Conservation (phyloP, 495 filamentous ascomycete species). For the Durotheca rogersii region DNA sequence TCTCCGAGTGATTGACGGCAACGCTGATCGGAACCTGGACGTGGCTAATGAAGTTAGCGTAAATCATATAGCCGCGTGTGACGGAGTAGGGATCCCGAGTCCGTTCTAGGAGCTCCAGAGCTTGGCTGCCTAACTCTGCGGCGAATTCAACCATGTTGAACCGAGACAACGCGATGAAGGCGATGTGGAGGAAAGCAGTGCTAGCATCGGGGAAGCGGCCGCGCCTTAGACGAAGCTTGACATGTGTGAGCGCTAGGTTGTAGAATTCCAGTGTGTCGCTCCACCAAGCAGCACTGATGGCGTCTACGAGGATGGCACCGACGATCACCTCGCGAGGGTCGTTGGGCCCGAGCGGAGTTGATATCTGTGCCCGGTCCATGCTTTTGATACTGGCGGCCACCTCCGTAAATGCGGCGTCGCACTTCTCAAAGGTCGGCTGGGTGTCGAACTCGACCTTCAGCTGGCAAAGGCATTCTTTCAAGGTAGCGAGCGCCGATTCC, state of each 20-base stretch:
- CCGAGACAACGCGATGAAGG: constrained; percentile 69
- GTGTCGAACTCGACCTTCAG: constrained; percentile 64
- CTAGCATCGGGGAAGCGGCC: constrained; percentile 73
- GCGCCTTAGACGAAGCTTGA: constrained; percentile 64
- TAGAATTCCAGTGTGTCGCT: constrained; percentile 74
- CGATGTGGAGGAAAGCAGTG: constrained; percentile 72
- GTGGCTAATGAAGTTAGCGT: constrained; percentile 73
- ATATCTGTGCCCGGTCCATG: constrained; percentile 57
- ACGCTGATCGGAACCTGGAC: constrained; percentile 62
- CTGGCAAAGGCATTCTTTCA: constrained; percentile 67
- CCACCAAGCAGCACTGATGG: constrained; percentile 82
- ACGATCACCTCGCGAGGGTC: constrained; percentile 62
- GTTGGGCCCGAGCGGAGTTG: constrained; percentile 51
- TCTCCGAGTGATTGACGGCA: constrained; percentile 62
- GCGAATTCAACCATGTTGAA: constrained; percentile 73
- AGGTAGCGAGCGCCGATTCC: constrained; percentile 61
- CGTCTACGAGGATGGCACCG: constrained; percentile 74
- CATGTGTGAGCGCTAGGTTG: constrained; percentile 68
- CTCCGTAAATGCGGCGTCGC: constrained; percentile 67
- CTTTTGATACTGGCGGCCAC: constrained; percentile 59
- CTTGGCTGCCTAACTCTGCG: constrained; percentile 61
- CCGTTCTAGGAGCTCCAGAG: constrained; percentile 64
- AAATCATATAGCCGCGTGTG: constrained; percentile 69
- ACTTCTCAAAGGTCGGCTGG: constrained; percentile 69
- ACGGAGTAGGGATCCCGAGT: constrained; percentile 68